Base-by-base conservation (phyloP, 495 filamentous ascomycete species). In the Haplographium delicatum region DNA sequence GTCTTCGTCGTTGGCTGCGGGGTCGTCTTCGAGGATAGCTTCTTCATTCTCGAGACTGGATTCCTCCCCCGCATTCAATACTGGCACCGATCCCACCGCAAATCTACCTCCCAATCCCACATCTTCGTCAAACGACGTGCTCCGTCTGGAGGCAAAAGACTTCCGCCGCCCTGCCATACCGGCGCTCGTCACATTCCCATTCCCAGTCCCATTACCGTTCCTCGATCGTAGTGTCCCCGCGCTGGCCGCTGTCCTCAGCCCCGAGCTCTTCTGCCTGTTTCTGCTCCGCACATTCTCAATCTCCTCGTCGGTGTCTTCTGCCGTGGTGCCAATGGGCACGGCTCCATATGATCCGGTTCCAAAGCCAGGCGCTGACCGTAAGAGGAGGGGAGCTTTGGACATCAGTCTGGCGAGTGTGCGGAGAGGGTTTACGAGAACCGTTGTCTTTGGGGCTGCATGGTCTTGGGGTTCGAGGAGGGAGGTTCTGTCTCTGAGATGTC, bases 291-390 rank as follows among this genome's bases (percentile, higher is more conserved):
- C 33, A 44, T 59, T 44, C 10, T 57, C 51, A n/a, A n/a, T n/a
- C 9, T 61, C 65, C 22, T 63, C 64, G 30, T 63, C 62, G 40
- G 53, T 62, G 18, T 37, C 50, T 5, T 61, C 64, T 1, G 48
- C 53, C 28, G 54, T 55, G 10, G 44, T 50, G 31, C 52, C 56
- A 3, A 68, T 59, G 16, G 71, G 73, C 19, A 79, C 68, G 23
- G 77, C 74, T 46, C 80, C 79, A 59, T 84, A 83, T 13, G 76
- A 78, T 22, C 75, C 75, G 19, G 73, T 75, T 24, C 64, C 70
- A 62, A 76, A 72, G 15, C 76, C 77, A 42, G 78, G 75, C 51
- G 80, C 76, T 47, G 78, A 75, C 53, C 79, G 80, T 50, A 84
- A 66, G 40, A 80, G 64, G 26, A 81, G 72, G 34, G 69, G 75